Conservation (phyloP, 139 green algal genomes). For the Chlorella vulgaris region DNA sequence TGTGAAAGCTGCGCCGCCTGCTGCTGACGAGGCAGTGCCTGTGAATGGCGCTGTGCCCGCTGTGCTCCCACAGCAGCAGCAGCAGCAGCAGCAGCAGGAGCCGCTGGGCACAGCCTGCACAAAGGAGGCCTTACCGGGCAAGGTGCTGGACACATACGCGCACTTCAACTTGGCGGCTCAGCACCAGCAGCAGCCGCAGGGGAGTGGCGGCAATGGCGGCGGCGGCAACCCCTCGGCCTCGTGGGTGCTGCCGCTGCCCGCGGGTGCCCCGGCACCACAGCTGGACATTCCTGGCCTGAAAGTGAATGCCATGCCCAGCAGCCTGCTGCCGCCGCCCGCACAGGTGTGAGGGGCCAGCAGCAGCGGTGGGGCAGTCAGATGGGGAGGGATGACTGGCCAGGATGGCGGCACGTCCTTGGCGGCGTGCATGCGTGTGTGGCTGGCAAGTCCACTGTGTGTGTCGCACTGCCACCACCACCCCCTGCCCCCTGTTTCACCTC, state of each 20-base stretch:
- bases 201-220: not conserved
- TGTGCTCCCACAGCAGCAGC: not conserved
- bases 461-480: no score
- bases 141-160: not conserved
- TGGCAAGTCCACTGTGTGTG: no score
- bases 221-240: not conserved
- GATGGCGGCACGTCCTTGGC: no score
- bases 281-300: conserved; percentile 19
- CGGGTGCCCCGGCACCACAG: not conserved
- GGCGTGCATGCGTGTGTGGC: no score
- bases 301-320: conserved; percentile 28
- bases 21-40: no score
- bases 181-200: not conserved
- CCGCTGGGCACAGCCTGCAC: no score
- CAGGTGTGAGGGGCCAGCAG: not conserved
- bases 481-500: no score
- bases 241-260: not conserved
- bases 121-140: not conserved
- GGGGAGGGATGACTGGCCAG: no score
- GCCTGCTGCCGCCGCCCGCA: conserved; percentile 26
- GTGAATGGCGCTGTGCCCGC: no score
- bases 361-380: no score
- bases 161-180: not conserved
- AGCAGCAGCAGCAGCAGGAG: no score
- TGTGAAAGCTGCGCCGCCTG: not conserved